Percentiles rank a stretch among this genome's conserved stretches.
Evolutionary conservation across 345 rosid genomes (phyloP).

Genomic region (Sonneratia caseolaris): DNA sequence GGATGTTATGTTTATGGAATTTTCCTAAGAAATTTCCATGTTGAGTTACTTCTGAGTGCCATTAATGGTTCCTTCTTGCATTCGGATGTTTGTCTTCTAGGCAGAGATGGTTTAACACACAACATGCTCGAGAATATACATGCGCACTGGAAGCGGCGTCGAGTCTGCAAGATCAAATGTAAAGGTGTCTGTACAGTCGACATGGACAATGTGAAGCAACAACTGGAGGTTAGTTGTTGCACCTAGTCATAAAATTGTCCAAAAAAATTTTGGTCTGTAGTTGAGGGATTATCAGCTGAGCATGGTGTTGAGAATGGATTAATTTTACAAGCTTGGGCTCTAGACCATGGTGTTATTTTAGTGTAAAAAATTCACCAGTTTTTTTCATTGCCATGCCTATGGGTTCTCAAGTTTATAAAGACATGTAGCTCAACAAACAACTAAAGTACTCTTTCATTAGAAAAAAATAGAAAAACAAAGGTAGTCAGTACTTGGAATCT

Average conservation of each 20-base stretch:
- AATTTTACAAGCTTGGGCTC: not conserved
- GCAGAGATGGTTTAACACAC: slow-evolving; percentile 96
- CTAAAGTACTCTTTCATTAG: not conserved
- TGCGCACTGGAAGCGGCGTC: slow-evolving; percentile 72
- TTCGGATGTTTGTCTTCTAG: slow-evolving; percentile 27
- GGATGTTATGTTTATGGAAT: not conserved
- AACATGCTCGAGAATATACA: slow-evolving; percentile 92
- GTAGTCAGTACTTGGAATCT: not conserved
- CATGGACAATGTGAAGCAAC: slow-evolving; percentile 83
- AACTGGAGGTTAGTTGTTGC: slow-evolving; percentile 53
- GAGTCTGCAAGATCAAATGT: slow-evolving; percentile 90
- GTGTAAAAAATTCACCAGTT: too few species aligned
- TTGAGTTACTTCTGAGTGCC: not conserved
- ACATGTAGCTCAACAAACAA: not conserved
- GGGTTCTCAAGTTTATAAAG: not conserved
- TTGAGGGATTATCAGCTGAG: not conserved
- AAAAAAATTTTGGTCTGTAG: not conserved
- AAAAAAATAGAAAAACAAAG: too few species aligned
- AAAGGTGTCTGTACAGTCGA: slow-evolving; percentile 93
- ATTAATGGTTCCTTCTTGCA: not conserved
- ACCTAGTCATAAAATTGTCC: not conserved
- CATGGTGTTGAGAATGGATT: not conserved
- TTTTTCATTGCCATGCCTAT: not conserved
- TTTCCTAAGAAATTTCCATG: not conserved
- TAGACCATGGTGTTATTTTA: not conserved